Percentiles rank a stretch among this genome's conserved stretches.
These are phyloP conservation scores for Elsinoe ampelina DNA, from an alignment of 2,329 filamentous ascomycete genomes.

Conservation along the genomic window DNA sequence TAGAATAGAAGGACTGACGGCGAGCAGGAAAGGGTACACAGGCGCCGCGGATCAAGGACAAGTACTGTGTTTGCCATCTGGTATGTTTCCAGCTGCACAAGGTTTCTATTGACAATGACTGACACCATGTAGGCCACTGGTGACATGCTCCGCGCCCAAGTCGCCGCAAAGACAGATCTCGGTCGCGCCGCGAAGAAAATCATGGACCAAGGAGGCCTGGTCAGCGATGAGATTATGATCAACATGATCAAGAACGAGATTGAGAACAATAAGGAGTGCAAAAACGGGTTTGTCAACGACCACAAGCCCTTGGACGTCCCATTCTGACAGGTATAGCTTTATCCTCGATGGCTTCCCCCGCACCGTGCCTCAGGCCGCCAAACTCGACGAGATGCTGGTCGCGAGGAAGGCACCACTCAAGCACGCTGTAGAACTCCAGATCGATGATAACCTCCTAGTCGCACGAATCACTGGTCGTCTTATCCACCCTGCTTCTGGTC, in stretches of 20 bases:
- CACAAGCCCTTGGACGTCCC: not conserved
- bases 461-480: slow-evolving; percentile 93
- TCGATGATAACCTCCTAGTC: slow-evolving; percentile 88
- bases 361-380: slow-evolving; percentile 89
- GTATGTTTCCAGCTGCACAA: slow-evolving; percentile 41
- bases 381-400: slow-evolving; percentile 83
- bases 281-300: slow-evolving; percentile 65
- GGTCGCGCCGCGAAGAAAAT: slow-evolving; percentile 99
- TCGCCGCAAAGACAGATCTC: slow-evolving; percentile 91
- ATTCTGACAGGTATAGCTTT: slow-evolving; percentile 52
- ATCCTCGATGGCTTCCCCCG: slow-evolving; percentile 98
- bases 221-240: slow-evolving; percentile 98
- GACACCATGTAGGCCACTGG: slow-evolving; percentile 65
- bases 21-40: slow-evolving; percentile 90
- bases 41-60: slow-evolving; percentile 95
- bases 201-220: slow-evolving; percentile 95
- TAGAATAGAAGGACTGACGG: not conserved
- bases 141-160: slow-evolving; percentile 97
- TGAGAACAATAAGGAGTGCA: slow-evolving; percentile 87
- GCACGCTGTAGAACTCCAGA: slow-evolving; percentile 93
- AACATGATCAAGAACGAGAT: slow-evolving; percentile 99
- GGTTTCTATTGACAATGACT: not conserved
- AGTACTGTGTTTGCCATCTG: slow-evolving; percentile 93
- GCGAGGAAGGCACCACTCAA: slow-evolving; percentile 74
- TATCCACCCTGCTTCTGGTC: slow-evolving; percentile 89